Base-by-base conservation (phyloP, 2,329 filamentous ascomycete genomes). In the Cladophialophora bantiana region DNA sequence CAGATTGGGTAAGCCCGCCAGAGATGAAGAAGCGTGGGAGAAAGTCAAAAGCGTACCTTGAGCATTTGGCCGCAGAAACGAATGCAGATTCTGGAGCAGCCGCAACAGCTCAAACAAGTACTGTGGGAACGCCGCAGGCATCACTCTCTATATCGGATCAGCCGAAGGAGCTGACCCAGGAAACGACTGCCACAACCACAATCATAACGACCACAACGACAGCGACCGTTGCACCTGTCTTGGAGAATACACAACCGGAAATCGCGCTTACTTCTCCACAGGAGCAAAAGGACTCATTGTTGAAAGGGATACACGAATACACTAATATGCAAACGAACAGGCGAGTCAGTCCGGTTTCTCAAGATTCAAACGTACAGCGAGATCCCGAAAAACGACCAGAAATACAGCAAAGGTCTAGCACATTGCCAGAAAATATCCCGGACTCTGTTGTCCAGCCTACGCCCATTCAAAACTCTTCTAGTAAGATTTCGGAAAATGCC, bases 271-370 rank as follows among this genome's bases (percentile, higher is more conserved):
- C 62, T 53, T 18, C 59, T 7, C 54, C 65, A 35, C 42, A 36
- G 40, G 54, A 65, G 32, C 38, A 18, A 12, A 63, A 62, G 55
- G 59, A 61, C 42, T 60, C 62, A 10, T 80, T 83, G 71, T 74
- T 81, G 13, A 75, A 77, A 67, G 80, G 80, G n/a, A 82, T 82
- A 59, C 76, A 81, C 31, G 78, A 81, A 54, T 81, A 80, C 66
- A 79, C 80, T 35, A 71, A 72, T 36, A 57, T 71, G 62, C 52
- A 64, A 40, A 52, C 31, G 53, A 64, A 68, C 15, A 58, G 35
- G 9, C 56, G n/a, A 38, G 57, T 15, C 26, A 61, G 48, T 42
- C 52, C 67, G 7, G 7, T 48, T 59, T 40, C 48, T 20, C 61
- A 36, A 57, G 32, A 26, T 26, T 7, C 6, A 18, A 60, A 26